Base-by-base conservation (phyloP, 169 alveolate genomes). In the Plasmodium vinckei region DNA sequence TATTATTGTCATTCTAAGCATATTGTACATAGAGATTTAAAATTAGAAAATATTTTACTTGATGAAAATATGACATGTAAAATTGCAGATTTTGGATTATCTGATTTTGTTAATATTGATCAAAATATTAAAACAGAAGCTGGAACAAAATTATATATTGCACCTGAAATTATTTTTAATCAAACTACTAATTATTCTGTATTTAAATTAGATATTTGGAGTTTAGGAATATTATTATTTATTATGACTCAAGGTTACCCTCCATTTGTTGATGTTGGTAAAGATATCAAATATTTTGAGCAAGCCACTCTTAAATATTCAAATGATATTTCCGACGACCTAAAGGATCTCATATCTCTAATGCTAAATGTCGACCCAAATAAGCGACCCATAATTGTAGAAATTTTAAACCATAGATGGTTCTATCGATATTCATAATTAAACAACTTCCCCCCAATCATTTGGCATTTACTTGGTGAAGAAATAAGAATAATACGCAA, bases 161-260 rank as follows among this genome's bases (percentile, higher is more conserved):
- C 95, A 15, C 95, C 95, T 10, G 95, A 92, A 67, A 92, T 92
- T 27, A 79, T 91, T 79, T 87, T 88, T 51, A 91, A 89, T 60
- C 88, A 79, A 23, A 89, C 95, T 6, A 82, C 70, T 53, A 73
- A 86, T 73, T 92, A 91, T 42, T 73, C 88, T n/a, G 94, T 92
- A 9, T 92, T 86, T 60, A 91, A 92, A 51, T 75, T 92, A 21
- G 95, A 92, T 57, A 92, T 92, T 5, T 92, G 95, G 95, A 92
- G 93, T 6, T 87, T 92, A 15, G 95, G 95, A 42, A 69, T 72
- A 49, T 70, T 70, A 17, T 56, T 73, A 27, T 69, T 63, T 57
- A 82, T 82, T 92, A 93, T 97, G 82, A 94, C 97, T 13, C 97
- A 96, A 63, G 98, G 99, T 7, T 94, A 92, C 13, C 96, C 98